Conservation (phyloP, 495 filamentous ascomycete species). For the Clavariopsis aquatica region DNA sequence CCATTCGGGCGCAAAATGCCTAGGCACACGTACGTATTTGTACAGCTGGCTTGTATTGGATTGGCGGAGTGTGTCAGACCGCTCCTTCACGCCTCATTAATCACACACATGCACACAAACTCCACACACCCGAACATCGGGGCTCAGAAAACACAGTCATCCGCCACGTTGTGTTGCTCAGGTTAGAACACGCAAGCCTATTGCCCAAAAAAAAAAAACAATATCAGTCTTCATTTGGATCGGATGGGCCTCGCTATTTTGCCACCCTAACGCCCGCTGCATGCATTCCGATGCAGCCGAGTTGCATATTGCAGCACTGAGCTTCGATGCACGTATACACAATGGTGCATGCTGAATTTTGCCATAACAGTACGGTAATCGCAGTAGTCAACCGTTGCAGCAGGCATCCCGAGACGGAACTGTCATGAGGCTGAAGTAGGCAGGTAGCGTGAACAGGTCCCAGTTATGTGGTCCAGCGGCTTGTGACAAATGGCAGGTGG, state of each 20-base stretch:
- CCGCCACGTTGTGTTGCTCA: background rate
- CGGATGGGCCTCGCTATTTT: no score
- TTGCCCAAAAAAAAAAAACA: background rate
- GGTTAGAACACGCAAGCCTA: background rate
- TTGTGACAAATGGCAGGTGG: background rate
- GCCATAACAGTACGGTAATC: background rate
- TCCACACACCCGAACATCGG: background rate
- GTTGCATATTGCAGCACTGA: no score
- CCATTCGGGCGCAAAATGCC: background rate
- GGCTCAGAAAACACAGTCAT: background rate
- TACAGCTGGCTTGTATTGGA: no score
- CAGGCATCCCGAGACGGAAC: background rate
- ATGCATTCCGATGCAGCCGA: background rate
- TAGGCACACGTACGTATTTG: background rate
- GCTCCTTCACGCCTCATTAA: background rate
- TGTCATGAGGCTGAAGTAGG: background rate
- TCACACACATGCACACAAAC: background rate
- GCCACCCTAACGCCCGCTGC: background rate
- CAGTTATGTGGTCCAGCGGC: background rate
- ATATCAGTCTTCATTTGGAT: background rate
- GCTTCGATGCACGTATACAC: background rate
- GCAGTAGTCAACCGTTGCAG: constrained; percentile 1
- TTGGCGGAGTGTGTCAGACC: background rate
- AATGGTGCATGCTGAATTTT: background rate
- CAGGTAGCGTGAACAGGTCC: background rate